A percentile compares a stretch with the other conserved stretches of the same genome.
phyloP scores from a whole-genome alignment of 306 rosid species.

The Prunus salicina region DNA sequence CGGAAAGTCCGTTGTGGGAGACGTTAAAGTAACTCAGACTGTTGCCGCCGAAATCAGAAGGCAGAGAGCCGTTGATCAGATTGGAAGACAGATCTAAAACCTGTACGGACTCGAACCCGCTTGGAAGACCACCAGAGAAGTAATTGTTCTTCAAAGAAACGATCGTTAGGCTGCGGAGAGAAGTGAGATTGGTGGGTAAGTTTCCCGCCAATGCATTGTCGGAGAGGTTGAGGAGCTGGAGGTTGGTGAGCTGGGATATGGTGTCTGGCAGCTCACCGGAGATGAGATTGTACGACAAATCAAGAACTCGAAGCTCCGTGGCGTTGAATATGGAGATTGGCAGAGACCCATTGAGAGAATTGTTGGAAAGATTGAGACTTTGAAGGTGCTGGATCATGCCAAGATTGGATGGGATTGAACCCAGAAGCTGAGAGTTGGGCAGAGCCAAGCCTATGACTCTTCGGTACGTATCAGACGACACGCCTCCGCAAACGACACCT shows the following conservation, averaged over 20 bases:
- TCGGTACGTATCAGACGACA: background rate
- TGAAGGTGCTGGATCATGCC: conserved; percentile 63
- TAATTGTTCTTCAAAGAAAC: conserved; percentile 61
- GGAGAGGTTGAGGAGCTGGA: conserved; percentile 65
- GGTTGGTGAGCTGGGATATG: conserved; percentile 28
- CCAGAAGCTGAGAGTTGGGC: conserved; percentile 59
- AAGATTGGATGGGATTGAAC: conserved; percentile 68
- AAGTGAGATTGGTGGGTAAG: conserved; percentile 44
- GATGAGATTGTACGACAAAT: conserved; percentile 57
- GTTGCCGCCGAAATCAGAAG: conserved; percentile 54
- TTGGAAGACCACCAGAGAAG: conserved; percentile 53
- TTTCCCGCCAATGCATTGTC: conserved; percentile 78
- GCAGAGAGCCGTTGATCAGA: conserved; percentile 70
- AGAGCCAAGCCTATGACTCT: conserved; percentile 54
- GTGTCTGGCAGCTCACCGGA: conserved; percentile 55
- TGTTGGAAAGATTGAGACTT: conserved; percentile 73
- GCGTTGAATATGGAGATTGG: conserved; percentile 52
- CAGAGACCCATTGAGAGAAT: conserved; percentile 79
- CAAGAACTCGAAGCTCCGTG: conserved; percentile 47
- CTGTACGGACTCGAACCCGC: conserved; percentile 33
- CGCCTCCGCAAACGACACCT: conserved; percentile 51
- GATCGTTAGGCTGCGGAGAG: conserved; percentile 40
- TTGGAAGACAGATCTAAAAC: conserved; percentile 80
- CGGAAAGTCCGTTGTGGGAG: conserved; percentile 64
- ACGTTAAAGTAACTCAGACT: conserved; percentile 50